Base-by-base conservation (phyloP, 257 asterid species). In the Primulina eburnea region DNA sequence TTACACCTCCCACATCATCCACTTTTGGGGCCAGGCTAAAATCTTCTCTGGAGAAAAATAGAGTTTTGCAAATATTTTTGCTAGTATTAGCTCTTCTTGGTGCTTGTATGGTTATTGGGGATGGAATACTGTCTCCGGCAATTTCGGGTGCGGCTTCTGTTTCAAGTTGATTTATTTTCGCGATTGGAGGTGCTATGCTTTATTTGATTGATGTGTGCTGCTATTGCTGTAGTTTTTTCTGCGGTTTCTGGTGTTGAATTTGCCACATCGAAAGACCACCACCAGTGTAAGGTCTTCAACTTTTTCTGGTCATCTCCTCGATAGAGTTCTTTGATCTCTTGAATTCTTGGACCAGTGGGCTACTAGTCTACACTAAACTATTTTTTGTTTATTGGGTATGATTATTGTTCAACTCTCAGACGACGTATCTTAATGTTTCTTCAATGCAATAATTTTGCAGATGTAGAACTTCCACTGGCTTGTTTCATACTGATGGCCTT, bases 81-180 rank as follows among this genome's bases (percentile, higher is more conserved):
- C 92, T 90, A 66, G 52, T 88, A 2, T 65, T 90, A 85, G 95
- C 97, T 72, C 74, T 90, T 50, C 69, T 87, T 73, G 97, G 97
- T 26, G 97, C 97, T 81, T 90, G 95, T 85, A 90, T 90, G 97
- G 96, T 89, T 67, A 90, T 90, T 67, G 97, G 97, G 20, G 97
- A 88, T 77, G 97, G 97, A 64, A 84, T 90, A 72, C 83, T 90
- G 65, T 78, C 88, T 8, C 97, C 97, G 2, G 86, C 97, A 0
- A 79, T 89, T 62, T 90, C 97, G 11, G 97, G 96, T 90, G 67
- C 56, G 35, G 14, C 26, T 26, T 40, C 28, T 17, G 2, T 64
- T 11, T 72, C 26, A 24, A 24, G 26, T 24, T 24, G 26, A 24
- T 24, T 24, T 24, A 24, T 24, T 24, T 24, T 24, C 26, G 26